Evolutionary conservation across 768 basidiomycete genomes (phyloP).

Genomic region (Leccinum rimulosum): DNA sequence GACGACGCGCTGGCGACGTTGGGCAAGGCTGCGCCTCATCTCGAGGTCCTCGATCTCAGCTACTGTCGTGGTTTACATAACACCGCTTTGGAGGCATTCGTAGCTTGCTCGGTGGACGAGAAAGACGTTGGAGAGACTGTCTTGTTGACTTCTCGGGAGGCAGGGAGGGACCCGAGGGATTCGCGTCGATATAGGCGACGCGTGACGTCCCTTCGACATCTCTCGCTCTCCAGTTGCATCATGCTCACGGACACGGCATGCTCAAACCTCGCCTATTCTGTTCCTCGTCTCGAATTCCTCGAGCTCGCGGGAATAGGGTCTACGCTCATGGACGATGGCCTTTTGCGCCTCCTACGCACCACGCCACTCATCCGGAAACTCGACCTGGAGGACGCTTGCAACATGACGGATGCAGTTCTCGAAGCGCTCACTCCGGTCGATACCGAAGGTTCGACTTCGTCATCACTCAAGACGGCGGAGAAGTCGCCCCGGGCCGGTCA

Average conservation of each 20-base stretch:
- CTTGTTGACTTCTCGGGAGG: conserved; percentile 57
- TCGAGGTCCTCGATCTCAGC: conserved; percentile 81
- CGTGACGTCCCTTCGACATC: conserved; percentile 67
- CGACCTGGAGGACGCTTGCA: conserved; percentile 82
- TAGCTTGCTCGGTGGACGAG: conserved; percentile 44
- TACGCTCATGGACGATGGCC: conserved; percentile 68
- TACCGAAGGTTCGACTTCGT: conserved; percentile 6
- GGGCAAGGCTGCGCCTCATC: conserved; percentile 63
- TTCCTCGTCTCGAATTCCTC: conserved; percentile 72
- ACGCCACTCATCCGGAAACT: conserved; percentile 70
- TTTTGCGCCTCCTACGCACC: conserved; percentile 65
- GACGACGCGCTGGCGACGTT: conserved; percentile 63
- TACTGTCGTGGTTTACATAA: conserved; percentile 71
- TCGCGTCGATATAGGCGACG: conserved; percentile 50
- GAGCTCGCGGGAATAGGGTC: conserved; percentile 77
- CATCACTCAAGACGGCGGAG: conserved; percentile 8
- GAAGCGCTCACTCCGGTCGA: conserved; percentile 54
- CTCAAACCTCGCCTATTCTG: conserved; percentile 63
- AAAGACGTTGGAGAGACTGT: conserved; percentile 38
- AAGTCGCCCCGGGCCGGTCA: conserved; percentile 52
- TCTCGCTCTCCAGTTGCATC: conserved; percentile 68
- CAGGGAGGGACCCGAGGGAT: conserved; percentile 59
- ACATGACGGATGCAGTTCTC: conserved; percentile 76
- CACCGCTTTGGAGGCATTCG: conserved; percentile 70
- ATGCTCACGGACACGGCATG: conserved; percentile 76